Evolutionary conservation across 108 stramenopile genomes (phyloP).

Genomic region (Conticribra guillardii): DNA sequence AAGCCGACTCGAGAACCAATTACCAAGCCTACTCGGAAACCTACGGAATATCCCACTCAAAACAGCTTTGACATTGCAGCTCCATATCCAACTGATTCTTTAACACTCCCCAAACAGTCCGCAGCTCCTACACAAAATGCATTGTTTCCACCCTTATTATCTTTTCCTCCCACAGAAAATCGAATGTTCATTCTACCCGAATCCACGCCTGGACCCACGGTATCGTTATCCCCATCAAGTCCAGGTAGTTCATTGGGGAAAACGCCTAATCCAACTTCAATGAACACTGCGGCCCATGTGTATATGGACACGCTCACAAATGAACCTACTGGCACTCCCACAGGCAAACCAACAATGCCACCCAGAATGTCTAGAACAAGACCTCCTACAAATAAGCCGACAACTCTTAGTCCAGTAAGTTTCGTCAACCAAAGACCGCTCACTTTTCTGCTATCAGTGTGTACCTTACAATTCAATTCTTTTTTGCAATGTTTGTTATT

Average conservation of each 20-base stretch:
- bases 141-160: background rate
- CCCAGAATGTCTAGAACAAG: background rate
- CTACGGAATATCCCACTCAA: background rate
- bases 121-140: background rate
- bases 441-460: no score
- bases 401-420: background rate
- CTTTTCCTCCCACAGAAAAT: background rate
- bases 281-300: background rate
- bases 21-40: background rate
- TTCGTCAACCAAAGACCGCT: no score
- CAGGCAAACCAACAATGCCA: background rate
- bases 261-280: background rate
- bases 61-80: background rate
- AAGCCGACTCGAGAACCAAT: background rate
- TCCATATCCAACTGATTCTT: no score
- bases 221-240: no score
- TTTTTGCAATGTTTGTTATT: no score
- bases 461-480: no score
- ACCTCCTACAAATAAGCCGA: background rate
- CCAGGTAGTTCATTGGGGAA: no score
- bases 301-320: background rate
- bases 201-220: no score
- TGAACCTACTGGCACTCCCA: background rate
- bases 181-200: background rate
- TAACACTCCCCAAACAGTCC: background rate